Base-by-base conservation (phyloP, 1,139 yeast species). In the Blastobotrys illinoisensis region DNA sequence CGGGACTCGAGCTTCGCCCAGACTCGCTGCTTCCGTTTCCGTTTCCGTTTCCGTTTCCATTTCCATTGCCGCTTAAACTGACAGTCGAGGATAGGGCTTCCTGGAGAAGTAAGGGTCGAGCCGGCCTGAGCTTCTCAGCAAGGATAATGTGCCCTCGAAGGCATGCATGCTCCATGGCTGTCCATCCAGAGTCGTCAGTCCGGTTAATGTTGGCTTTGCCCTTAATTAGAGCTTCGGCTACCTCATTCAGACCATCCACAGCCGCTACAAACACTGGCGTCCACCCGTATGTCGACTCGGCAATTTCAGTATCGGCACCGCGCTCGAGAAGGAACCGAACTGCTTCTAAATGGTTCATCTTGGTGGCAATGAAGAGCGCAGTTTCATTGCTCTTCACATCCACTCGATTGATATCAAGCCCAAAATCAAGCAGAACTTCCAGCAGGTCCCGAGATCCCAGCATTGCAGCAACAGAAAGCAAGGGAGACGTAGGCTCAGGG, bases 111-210 rank as follows among this genome's bases (percentile, higher is more conserved):
- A 21, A 7, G 44, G 50, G 20, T 23, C 14, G 14, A 23, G 64
- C 56, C 44, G 88, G 88, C 53, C 73, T 73, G 55, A 89, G 73
- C 62, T 82, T 64, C 52, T 81, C 82, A 1, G 95, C 85, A 23
- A 88, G 81, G 1, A 75, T 78, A 58, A 91, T 73, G 69, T 90
- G 96, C 9, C 99, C 99, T 63, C 98, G 79, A 51, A 93, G 75
- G 55, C 89, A 85, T 0, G 98, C 97, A 70, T 93, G 98, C 65
- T 93, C 99, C 83, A 89, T 84, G 7, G 98, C 97, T 21, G 91
- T 83, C 98, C 98, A 93, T 0, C 98, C 98, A 46, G 96, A 86
- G 53, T 82, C 86, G 71, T 93, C 99, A 19, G 80, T 79, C 49
- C 77, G 72, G 51, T 81, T 80, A 54, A 73, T 79, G 20, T 77